phyloP scores from a whole-genome alignment of 805 yeast species.

The Tetrapisispora namnaoensis region DNA sequence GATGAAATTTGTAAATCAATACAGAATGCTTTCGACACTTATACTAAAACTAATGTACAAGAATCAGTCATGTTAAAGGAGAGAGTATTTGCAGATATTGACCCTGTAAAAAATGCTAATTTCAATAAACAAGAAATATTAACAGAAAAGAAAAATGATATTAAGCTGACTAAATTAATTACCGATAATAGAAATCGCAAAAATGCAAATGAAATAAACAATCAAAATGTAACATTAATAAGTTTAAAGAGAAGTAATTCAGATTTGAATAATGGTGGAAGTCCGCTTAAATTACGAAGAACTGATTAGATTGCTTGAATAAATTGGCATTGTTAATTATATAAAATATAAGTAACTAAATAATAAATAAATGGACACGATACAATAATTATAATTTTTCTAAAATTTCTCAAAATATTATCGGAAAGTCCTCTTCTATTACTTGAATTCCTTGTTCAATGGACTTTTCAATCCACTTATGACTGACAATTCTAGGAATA shows the following conservation, averaged over 20 bases:
- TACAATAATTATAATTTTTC: neutral
- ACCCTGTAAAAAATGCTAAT: neutral
- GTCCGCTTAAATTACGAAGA: neutral
- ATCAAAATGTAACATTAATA: neutral
- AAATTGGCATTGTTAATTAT: neutral
- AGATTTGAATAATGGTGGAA: neutral
- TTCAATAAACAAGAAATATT: neutral
- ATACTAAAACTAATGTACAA: neutral
- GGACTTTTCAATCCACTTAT: slow-evolving; percentile 31
- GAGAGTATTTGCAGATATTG: neutral
- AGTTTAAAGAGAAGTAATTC: neutral
- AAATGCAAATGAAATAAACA: neutral
- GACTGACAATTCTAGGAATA: slow-evolving; percentile 29
- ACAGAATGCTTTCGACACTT: slow-evolving; percentile 1
- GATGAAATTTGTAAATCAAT: slow-evolving; percentile 8
- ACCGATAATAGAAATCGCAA: neutral
- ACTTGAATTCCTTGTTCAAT: slow-evolving; percentile 26
- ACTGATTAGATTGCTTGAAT: neutral
- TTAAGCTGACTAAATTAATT: neutral
- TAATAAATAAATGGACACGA: slow-evolving; percentile 1
- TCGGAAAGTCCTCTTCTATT: slow-evolving; percentile 26
- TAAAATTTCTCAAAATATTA: neutral
- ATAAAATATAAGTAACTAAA: neutral
- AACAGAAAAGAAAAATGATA: neutral
- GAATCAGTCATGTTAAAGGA: neutral